Conservation (phyloP, 2,329 filamentous ascomycete genomes). For the Botrytis hyacinthi region DNA sequence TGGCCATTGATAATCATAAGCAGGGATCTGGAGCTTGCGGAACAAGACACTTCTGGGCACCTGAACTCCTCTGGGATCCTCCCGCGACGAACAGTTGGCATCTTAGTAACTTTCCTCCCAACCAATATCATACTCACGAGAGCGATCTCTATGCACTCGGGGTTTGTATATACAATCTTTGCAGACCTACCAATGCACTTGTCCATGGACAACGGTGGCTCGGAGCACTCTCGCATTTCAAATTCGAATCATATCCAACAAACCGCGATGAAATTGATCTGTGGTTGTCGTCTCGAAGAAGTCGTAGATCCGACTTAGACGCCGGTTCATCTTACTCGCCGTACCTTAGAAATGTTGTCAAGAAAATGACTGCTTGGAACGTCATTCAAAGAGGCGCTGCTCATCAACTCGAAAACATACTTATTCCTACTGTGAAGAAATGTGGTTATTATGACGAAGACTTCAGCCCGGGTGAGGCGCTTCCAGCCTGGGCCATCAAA, state of each 20-base stretch:
- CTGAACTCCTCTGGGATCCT: slow-evolving; percentile 30
- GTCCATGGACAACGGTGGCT: not conserved
- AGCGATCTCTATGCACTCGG: slow-evolving; percentile 34
- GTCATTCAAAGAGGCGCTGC: not conserved
- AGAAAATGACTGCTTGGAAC: slow-evolving; percentile 1
- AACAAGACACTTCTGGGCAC: slow-evolving; percentile 28
- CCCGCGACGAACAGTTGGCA: slow-evolving; percentile 19
- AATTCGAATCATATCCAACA: not conserved
- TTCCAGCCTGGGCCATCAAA: slow-evolving; percentile 30
- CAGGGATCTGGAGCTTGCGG: slow-evolving; percentile 23
- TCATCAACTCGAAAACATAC: not conserved
- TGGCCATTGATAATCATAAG: slow-evolving; percentile 28
- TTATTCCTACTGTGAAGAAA: not conserved
- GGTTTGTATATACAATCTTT: slow-evolving; percentile 28
- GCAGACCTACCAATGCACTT: not conserved
- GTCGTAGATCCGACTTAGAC: not conserved
- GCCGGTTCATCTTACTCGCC: not conserved
- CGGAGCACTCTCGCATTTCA: slow-evolving; percentile 14
- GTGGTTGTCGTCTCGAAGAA: not conserved
- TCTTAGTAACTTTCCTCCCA: slow-evolving; percentile 20
- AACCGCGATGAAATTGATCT: not conserved
- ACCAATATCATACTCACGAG: slow-evolving; percentile 23
- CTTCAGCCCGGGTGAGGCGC: slow-evolving; percentile 4
- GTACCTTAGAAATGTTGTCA: not conserved
- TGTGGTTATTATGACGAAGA: not conserved